Conservation (phyloP, 768 basidiomycete genomes). For the Hericium erinaceus region DNA sequence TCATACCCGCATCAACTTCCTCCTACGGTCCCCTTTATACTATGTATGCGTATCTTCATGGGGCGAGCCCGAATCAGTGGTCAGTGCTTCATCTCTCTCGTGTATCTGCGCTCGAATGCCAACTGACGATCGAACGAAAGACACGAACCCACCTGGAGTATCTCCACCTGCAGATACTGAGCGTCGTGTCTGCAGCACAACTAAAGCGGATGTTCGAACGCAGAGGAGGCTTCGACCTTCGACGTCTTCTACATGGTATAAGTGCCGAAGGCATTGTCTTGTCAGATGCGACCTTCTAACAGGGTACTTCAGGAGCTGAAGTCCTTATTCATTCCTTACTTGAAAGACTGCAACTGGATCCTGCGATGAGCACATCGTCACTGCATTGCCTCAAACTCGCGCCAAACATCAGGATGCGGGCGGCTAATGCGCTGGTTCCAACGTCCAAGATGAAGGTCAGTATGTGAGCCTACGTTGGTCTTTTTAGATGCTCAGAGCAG, state of each 20-base stretch:
- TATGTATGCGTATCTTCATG: constrained; percentile 86
- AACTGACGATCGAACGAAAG: constrained; percentile 55
- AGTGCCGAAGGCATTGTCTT: too few relatives aligned
- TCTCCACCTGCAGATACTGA: constrained; percentile 86
- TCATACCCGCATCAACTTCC: constrained; percentile 73
- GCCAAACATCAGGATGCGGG: constrained; percentile 52
- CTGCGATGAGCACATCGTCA: constrained; percentile 75
- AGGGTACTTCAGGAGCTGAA: constrained; percentile 55
- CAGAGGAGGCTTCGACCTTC: constrained; percentile 85
- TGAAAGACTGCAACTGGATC: constrained; percentile 60
- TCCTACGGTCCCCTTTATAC: constrained; percentile 82
- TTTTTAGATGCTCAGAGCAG: neutral
- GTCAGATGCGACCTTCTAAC: neutral
- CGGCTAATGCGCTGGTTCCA: constrained; percentile 78
- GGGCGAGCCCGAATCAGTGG: constrained; percentile 95
- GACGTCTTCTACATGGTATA: constrained; percentile 54
- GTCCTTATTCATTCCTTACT: constrained; percentile 70
- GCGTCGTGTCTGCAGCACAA: constrained; percentile 80
- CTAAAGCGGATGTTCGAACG: constrained; percentile 80
- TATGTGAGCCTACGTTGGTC: neutral
- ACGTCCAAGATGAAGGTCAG: constrained; percentile 70
- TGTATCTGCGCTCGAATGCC: constrained; percentile 3
- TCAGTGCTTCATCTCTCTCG: constrained; percentile 32
- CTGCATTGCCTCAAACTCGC: constrained; percentile 76
- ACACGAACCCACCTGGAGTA: constrained; percentile 91